Percentiles rank a stretch among this genome's conserved stretches.
Evolutionary conservation across 306 rosid genomes (phyloP).

Genomic region (Cyclanthera cordifolia): DNA sequence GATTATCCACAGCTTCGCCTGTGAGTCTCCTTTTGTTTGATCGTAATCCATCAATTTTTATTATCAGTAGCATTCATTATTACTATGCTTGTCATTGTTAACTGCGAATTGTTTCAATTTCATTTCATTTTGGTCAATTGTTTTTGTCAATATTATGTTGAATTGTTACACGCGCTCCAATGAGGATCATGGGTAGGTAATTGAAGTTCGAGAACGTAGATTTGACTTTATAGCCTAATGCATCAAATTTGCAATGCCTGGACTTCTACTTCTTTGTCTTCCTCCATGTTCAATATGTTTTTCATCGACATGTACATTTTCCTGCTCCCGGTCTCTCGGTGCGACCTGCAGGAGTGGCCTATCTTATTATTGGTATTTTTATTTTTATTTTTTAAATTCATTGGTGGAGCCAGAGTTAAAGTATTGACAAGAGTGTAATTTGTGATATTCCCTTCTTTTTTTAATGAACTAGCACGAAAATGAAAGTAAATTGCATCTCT

Average conservation of each 20-base stretch:
- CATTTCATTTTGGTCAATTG: neutral
- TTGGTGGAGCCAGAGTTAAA: neutral
- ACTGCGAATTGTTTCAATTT: constrained; percentile 9
- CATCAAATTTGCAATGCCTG: neutral
- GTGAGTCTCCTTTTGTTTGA: constrained; percentile 39
- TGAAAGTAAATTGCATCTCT: neutral
- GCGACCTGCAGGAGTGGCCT: neutral
- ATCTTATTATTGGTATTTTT: neutral
- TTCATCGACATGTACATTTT: neutral
- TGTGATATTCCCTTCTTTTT: neutral
- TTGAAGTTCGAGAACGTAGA: neutral
- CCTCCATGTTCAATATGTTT: neutral
- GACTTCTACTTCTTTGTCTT: neutral
- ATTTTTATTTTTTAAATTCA: neutral
- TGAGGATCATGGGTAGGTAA: neutral
- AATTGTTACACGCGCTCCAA: neutral
- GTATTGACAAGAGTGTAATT: neutral
- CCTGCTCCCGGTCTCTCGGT: neutral
- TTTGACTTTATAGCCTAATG: neutral
- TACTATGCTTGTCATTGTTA: neutral
- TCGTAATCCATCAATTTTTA: neutral
- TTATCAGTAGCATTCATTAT: neutral
- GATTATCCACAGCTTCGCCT: constrained; percentile 91
- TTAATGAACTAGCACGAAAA: neutral
- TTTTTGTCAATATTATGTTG: neutral